Conservation (phyloP, 176 grass and related monocot species). For the Oryza officinalis region DNA sequence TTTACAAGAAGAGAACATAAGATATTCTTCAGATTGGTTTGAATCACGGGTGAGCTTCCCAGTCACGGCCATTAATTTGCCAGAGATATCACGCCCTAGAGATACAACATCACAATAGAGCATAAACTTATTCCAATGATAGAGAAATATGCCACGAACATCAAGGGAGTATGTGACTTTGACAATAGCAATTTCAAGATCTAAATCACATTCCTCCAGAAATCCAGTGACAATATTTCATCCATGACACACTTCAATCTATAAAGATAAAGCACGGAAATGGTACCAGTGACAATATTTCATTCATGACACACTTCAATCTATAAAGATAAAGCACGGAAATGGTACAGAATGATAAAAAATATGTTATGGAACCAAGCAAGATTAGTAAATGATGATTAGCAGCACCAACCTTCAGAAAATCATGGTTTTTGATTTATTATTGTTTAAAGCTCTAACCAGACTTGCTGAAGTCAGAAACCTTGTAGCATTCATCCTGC, state of each 20-base stretch:
- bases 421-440: not conserved
- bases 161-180: not conserved
- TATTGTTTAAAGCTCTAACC: not conserved
- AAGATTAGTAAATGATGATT: not conserved
- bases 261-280: not conserved
- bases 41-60: not conserved
- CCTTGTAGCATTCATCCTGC: too few species aligned
- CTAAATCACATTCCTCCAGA: not conserved
- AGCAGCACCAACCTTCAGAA: not conserved
- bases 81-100: not conserved
- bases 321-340: not conserved
- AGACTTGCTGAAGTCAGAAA: not conserved
- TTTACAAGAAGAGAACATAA: constrained; percentile 21
- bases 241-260: constrained; percentile 16
- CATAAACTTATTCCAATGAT: not conserved
- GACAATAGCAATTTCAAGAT: too few species aligned
- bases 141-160: not conserved
- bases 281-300: too few species aligned
- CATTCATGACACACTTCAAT: constrained; percentile 16
- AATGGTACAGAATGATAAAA: not conserved
- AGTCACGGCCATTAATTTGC: not conserved
- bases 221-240: not conserved
- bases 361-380: not conserved
- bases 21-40: not conserved
- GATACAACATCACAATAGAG: not conserved